phyloP scores from a whole-genome alignment of 805 yeast genomes.

The Ogataea henricii region DNA sequence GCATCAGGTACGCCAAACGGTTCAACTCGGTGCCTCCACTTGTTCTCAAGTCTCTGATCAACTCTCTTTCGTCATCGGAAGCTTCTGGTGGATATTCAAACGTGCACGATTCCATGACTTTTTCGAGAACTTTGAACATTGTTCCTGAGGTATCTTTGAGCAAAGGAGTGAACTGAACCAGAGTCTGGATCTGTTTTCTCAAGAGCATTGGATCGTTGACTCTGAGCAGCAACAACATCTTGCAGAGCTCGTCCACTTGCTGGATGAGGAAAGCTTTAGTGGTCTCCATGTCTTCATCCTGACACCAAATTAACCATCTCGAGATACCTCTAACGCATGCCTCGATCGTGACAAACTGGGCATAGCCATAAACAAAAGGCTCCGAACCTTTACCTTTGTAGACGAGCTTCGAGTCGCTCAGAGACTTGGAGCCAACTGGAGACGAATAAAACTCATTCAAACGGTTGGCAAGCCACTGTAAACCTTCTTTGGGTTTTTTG shows the following conservation, averaged over 20 bases:
- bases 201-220: constrained; percentile 78
- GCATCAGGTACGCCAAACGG: constrained; percentile 92
- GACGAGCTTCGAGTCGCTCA: constrained; percentile 54
- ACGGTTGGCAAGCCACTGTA: constrained; percentile 77
- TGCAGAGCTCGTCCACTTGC: constrained; percentile 69
- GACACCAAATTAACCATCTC: constrained; percentile 94
- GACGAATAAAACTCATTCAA: constrained; percentile 74
- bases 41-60: constrained; percentile 83
- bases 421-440: constrained; percentile 63
- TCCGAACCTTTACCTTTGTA: constrained; percentile 58
- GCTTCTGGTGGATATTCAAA: constrained; percentile 66
- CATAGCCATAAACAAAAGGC: constrained; percentile 72
- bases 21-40: constrained; percentile 94
- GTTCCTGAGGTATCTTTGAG: constrained; percentile 73
- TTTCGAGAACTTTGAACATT: constrained; percentile 83
- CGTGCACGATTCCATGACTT: constrained; percentile 80
- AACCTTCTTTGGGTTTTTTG: constrained; percentile 77
- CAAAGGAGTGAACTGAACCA: constrained; percentile 92
- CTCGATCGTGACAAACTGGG: constrained; percentile 85
- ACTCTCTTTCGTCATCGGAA: constrained; percentile 70
- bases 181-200: constrained; percentile 84
- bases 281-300: constrained; percentile 52
- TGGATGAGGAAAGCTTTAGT: constrained; percentile 53
- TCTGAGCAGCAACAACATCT: constrained; percentile 71
- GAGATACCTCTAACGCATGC: constrained; percentile 89